Evolutionary conservation across 306 rosid species (phyloP), one percentile per base, ranked within the genome.

Genomic region (Quercus berberidifolia): DNA sequence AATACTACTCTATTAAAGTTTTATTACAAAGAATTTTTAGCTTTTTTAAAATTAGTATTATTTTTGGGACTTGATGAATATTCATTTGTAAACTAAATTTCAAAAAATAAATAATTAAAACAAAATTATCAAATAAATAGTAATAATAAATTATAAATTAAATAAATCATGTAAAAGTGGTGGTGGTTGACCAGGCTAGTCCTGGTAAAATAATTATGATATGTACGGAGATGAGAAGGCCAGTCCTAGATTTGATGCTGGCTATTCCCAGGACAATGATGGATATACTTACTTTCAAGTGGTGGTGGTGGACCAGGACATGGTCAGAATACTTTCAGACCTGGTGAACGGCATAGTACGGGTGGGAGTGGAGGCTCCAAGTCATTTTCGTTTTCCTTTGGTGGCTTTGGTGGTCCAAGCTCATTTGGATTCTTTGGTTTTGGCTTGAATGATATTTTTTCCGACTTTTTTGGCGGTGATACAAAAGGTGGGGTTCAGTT

Each of bases 341-440:
- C 89, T 13, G 89, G 90, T 84, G 90, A 82, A n/a, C 90, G 94
- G 92, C 91, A 91, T 84, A 83, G 84, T 76, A 90, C 71, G 77
- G 94, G 94, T 68, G 93, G 89, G 33, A 87, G 85, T 55, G 97
- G 92, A 77, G 92, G 87, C 55, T 92, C 97, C 51, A 69, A 88
- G 54, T 89, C 97, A 58, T 95, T 86, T 84, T 95, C 98, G 28
- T 95, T 91, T 91, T 91, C 97, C 60, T 92, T 89, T 72, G 96
- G 99, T 2, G 89, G 92, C 1, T 81, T 92, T 52, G 83, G 91
- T 35, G 84, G 90, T 63, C 79, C 90, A 56, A 86, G 71, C 76
- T 76, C 91, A 58, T 91, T 90, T 79, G 91, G 93, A 30, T 86
- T 90, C 49, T 91, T 87, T 79, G 91, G 93, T 35, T 86, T 90